phyloP scores from a whole-genome alignment of 345 rosid species.

The Combretum micranthum region DNA sequence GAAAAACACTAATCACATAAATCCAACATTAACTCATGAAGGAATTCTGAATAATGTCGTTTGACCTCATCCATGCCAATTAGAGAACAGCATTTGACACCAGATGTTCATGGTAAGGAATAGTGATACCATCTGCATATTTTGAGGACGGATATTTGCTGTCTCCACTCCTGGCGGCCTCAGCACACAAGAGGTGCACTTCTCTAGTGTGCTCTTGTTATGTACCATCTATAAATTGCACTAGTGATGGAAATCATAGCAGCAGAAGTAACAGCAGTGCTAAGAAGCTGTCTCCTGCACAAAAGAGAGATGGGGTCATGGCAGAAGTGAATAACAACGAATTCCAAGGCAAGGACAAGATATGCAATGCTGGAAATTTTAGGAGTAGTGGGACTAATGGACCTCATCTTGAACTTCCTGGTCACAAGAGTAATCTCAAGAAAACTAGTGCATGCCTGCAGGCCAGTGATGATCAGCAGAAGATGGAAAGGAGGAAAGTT shows the following conservation, averaged over 20 bases:
- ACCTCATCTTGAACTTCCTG: constrained; percentile 17
- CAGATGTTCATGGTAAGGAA: constrained; percentile 1
- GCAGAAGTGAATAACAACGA: constrained; percentile 12
- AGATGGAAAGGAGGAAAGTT: constrained; percentile 51
- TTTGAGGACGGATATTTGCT: neutral
- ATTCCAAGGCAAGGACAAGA: constrained; percentile 11
- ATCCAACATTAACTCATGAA: no score
- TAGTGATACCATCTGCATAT: neutral
- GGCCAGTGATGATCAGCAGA: constrained; percentile 18
- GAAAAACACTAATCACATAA: no score
- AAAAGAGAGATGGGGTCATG: constrained; percentile 29
- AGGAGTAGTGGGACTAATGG: constrained; percentile 13
- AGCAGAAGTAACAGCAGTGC: constrained; percentile 4
- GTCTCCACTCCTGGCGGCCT: constrained; percentile 58
- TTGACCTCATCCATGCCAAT: no score
- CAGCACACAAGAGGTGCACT: constrained; percentile 55
- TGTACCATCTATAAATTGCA: constrained; percentile 34
- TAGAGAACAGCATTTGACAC: neutral
- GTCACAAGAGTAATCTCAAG: constrained; percentile 62
- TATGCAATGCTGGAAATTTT: constrained; percentile 3
- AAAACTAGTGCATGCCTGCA: constrained; percentile 8
- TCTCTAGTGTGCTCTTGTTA: constrained; percentile 69
- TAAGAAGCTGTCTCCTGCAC: constrained; percentile 21
- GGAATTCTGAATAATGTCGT: no score
- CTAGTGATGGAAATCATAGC: constrained; percentile 15